Base-by-base conservation (phyloP, 2,329 filamentous ascomycete genomes). In the Pseudopyrenochaeta lycopersici region DNA sequence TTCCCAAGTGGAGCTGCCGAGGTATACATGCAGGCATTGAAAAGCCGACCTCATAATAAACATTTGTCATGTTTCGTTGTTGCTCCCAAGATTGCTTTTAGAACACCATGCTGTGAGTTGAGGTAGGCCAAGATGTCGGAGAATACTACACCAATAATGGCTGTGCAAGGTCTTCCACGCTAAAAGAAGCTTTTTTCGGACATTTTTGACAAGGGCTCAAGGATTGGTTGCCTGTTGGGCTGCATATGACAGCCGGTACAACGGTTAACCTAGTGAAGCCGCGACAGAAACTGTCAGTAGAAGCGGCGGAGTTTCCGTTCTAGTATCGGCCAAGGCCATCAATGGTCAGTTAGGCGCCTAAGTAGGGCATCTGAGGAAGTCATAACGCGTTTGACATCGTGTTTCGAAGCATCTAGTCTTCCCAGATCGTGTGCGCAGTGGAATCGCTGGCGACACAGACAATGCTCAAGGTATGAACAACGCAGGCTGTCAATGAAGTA, bases 31-130 rank as follows among this genome's bases (percentile, higher is more conserved):
- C 12, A 35, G 12, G 15, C 32, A 9, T 27, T 9, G 9, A 9
- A 27, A 27, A 27, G 4, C 4, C 4, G 23, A 5, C 4, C 23
- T 27, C 23, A 9, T 5, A 27, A 27, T 27, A 27, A 4, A 27
- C 23, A 27, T 27, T 27, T 27, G 46, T 53, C 52, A 63, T 57
- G 62, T 63, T 65, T 62, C 43, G 39, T 54, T 30, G 3, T 38
- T 54, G 46, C 21, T 18, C 35, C 47, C 43, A 38, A 45, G 39
- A 41, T 39, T 32, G 17, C 52, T 38, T 52, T 56, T 50, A 54
- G 4, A 49, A 58, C 51, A 38, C 63, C 53, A 66, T 65, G 63
- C 60, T 46, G 21, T 42, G 20, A 42, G 14, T 41, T 27, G 23
- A 27, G 23, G 9, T 27, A 42, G 12, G 11, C 11, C 12, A 23